Conservation (phyloP, 2,329 filamentous ascomycete genomes). For the Sphaerulina musiva region DNA sequence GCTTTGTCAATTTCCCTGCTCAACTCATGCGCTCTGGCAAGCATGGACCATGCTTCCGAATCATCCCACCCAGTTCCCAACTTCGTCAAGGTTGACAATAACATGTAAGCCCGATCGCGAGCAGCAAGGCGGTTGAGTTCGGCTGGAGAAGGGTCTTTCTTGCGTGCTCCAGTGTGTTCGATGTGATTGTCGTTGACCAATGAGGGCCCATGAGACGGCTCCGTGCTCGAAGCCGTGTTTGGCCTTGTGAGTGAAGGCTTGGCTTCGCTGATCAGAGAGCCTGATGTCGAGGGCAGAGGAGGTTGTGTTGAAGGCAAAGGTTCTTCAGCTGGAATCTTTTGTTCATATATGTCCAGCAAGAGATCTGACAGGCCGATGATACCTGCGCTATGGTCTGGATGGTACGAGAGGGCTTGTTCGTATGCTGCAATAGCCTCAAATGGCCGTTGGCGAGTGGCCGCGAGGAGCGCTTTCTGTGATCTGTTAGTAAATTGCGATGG, state of each 20-base stretch:
- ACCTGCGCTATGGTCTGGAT: constrained; percentile 69
- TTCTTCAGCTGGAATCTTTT: constrained; percentile 55
- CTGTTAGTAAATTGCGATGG: constrained; percentile 18
- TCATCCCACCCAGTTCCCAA: constrained; percentile 83
- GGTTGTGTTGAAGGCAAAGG: constrained; percentile 36
- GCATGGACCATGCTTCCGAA: constrained; percentile 85
- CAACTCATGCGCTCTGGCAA: constrained; percentile 82
- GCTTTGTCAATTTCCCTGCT: constrained; percentile 80
- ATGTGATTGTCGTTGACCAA: constrained; percentile 12
- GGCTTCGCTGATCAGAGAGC: constrained; percentile 20
- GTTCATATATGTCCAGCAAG: constrained; percentile 74
- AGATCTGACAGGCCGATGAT: constrained; percentile 79
- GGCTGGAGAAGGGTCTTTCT: constrained; percentile 50
- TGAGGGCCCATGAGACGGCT: constrained; percentile 13
- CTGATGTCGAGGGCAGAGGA: constrained; percentile 18
- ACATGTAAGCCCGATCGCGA: constrained; percentile 77
- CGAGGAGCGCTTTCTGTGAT: constrained; percentile 59
- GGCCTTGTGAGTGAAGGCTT: constrained; percentile 17
- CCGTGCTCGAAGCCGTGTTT: constrained; percentile 14
- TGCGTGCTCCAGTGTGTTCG: constrained; percentile 9
- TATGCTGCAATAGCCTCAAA: constrained; percentile 70
- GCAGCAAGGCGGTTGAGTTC: constrained; percentile 78
- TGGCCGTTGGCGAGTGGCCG: constrained; percentile 54
- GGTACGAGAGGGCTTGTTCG: constrained; percentile 73
- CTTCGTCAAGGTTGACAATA: constrained; percentile 77